Evolutionary conservation across 257 asterid species (phyloP).

Genomic region (Agastache rugosa): DNA sequence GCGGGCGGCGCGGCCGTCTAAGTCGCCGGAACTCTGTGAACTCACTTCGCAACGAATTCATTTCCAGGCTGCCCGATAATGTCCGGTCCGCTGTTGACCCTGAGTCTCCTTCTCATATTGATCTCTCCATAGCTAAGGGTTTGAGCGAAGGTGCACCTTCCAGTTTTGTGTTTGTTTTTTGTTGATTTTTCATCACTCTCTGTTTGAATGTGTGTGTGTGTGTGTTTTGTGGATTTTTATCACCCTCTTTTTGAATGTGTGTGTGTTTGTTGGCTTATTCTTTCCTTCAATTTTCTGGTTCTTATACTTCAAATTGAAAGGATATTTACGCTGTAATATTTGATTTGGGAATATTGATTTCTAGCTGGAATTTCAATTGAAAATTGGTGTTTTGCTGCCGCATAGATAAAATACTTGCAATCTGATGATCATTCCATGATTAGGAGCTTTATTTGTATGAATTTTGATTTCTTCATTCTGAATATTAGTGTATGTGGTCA

Average conservation of each 20-base stretch:
- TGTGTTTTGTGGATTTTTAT: neutral
- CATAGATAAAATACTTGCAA: neutral
- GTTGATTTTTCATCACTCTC: neutral
- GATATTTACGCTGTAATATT: neutral
- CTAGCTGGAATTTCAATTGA: neutral
- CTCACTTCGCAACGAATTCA: conserved; percentile 62
- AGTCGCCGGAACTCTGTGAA: conserved; percentile 72
- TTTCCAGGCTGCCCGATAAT: conserved; percentile 69
- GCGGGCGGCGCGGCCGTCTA: conserved; percentile 58
- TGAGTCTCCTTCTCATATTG: conserved; percentile 52
- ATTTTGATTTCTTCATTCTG: neutral
- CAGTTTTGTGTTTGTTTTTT: neutral
- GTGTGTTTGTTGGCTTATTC: neutral
- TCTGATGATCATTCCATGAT: conserved; percentile 1
- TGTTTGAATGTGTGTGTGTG: conserved; percentile 11
- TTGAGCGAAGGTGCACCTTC: conserved; percentile 57
- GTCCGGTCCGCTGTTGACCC: conserved; percentile 67
- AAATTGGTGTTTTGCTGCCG: neutral
- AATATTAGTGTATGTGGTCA: neutral
- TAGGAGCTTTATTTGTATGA: neutral
- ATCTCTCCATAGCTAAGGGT: conserved; percentile 52
- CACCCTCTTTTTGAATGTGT: neutral
- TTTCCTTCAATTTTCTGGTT: neutral
- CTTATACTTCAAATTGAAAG: conserved; percentile 7
- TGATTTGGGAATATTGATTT: neutral